Base-by-base conservation (phyloP, 768 basidiomycete species). In the Dioszegia aurantiaca region DNA sequence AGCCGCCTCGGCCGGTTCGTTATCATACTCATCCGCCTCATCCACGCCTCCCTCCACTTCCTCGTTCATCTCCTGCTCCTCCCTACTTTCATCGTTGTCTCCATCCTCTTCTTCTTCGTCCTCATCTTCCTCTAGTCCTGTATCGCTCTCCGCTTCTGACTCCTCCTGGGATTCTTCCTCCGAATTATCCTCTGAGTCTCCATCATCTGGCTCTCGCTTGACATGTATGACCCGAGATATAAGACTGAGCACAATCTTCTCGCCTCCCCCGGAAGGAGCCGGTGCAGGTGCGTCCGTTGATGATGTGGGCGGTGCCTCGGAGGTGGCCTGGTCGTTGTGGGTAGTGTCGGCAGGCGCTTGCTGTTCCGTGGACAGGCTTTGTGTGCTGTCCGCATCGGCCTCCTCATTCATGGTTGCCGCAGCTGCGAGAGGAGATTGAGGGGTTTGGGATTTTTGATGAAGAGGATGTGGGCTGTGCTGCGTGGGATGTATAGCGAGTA, bases 231-330 rank as follows among this genome's bases (percentile, higher is more conserved):
- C 24, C 1, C 36, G 21, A 11, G 58, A 1, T 11, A 49, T 46
- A 10, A 55, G 42, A 27, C 42, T 59, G 19, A 57, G n/a, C 21
- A 57, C 45, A 23, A 57, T 57, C 54, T 55, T 55, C 11, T 23
- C 54, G 5, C 26, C 54, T 14, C 27, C n/a, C 19, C 2, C 27
- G 8, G 6, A 4, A 9, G 54, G 33, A 43, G 2, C 42, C 4
- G 41, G 11, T 11, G 28, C 27, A 30, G 27, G 30, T n/a, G 33
- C 8, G 33, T 6, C 8, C 33, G 6, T 6, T 33, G 33, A 6
- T 6, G 33, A 33, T 6, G 6, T 14, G 33, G 33, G 14, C 6
- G 33, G 33, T 6, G 33, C n/a, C n/a, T n/a, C n/a, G n/a, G n/a
- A n/a, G n/a, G n/a, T n/a, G n/a, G n/a, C n/a, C n/a, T n/a, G n/a